Percentiles rank a stretch among this genome's conserved stretches.
Conservation (phyloP, 2,329 filamentous ascomycete genomes). For the Lachnellula occidentalis region DNA sequence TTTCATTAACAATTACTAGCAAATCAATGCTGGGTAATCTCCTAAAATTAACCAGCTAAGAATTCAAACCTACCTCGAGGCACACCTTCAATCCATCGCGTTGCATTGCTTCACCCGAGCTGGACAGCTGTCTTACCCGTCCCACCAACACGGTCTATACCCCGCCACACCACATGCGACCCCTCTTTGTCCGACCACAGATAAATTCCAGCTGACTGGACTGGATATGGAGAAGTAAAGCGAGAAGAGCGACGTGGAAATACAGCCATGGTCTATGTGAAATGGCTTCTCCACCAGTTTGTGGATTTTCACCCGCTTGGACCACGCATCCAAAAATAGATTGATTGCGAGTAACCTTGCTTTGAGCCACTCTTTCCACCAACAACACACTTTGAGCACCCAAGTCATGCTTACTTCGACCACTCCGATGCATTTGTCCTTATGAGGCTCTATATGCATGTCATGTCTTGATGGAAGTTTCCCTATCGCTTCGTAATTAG, state of each 20-base stretch:
- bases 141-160: background rate
- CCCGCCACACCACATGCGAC: background rate
- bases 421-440: background rate
- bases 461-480: background rate
- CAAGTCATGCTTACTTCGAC: background rate
- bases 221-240: background rate
- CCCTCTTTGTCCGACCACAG: background rate
- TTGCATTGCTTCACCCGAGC: background rate
- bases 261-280: slow-evolving; percentile 1
- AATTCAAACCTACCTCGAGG: background rate
- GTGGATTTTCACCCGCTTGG: background rate
- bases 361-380: background rate
- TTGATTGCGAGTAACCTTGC: background rate
- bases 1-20: background rate
- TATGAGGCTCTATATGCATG: background rate
- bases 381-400: background rate
- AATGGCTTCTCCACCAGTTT: background rate
- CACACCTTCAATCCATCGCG: background rate
- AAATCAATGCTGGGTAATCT: background rate
- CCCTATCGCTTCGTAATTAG: background rate
- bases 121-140: background rate
- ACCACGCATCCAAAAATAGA: slow-evolving; percentile 2
- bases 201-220: background rate
- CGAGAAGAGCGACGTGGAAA: background rate
- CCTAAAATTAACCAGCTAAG: background rate